Evolutionary conservation across 108 stramenopile genomes (phyloP), one percentile per base, ranked within the genome.

Genomic region (Cyclotella choctawhatcheeana): DNA sequence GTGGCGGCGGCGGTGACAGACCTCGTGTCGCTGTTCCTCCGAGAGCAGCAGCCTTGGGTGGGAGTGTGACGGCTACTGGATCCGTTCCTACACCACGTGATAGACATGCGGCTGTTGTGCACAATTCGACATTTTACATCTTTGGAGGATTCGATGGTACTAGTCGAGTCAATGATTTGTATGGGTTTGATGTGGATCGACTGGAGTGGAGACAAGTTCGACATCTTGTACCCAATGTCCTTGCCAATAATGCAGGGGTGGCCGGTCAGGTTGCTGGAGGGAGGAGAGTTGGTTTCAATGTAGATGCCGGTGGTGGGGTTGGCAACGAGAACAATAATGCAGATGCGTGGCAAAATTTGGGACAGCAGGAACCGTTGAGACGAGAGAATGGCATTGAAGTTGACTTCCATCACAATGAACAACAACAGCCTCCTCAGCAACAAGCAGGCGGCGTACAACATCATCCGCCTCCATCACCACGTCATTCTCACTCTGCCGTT

Each of bases 401-500:
- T 6, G 71, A 53, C 5, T 25, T 37, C 29, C 48, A 52, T 35
- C 51, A 50, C 21, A 18, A 67, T 18, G 51, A 18, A 16, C 53
- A 24, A 22, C 69, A 21, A 59, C 69, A 47, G 44, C 45, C 43
- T 6, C 40, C 45, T 17, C 47, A 71, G 43, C 56, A 53, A 34
- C 45, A 50, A 60, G 27, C 12, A 0, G 27, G 33, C 2, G 52
- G 27, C n/a, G 21, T 47, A 14, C 71, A 72, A 43, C 43, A 77
- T 44, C 71, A 76, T 37, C 37, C 75, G 25, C 76, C 89, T 12
- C 97, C 98, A 4, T 93, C 91, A 2, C 91, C 96, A 13, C 88
- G 98, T 8, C 97, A 98, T 76, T 96, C 95, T 1, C 98, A 99
- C 66, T 87, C 97, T 12, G 97, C 97, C 8, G 93, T 96, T 5